A percentile compares a stretch with the other conserved stretches of the same genome.
These are phyloP conservation scores for Clarireedia monteithiana DNA, from an alignment of 2,329 filamentous ascomycete species.

Conservation along the genomic window DNA sequence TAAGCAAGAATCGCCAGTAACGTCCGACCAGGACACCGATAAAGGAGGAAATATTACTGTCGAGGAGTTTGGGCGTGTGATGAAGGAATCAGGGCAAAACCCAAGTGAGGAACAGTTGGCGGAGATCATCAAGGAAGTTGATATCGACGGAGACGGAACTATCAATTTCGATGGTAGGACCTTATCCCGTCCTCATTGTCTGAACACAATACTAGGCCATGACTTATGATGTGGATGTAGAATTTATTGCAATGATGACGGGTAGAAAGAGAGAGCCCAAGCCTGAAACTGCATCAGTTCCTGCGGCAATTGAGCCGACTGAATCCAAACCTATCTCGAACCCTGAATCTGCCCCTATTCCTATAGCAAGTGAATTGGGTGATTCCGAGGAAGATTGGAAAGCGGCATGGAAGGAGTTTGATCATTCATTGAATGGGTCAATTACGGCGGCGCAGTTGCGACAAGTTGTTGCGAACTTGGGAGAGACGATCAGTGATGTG, in stretches of 20 bases:
- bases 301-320: too few relatives aligned
- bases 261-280: conserved; percentile 26
- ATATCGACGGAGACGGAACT: conserved; percentile 56
- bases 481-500: conserved; percentile 29
- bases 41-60: conserved; percentile 11
- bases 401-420: conserved; percentile 31
- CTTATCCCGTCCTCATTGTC: not conserved
- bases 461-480: conserved; percentile 29
- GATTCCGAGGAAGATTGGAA: conserved; percentile 26
- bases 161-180: conserved; percentile 53
- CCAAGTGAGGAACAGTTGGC: conserved; percentile 39
- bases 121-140: conserved; percentile 61
- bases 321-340: not conserved
- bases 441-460: conserved; percentile 31
- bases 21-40: conserved; percentile 4
- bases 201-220: not conserved
- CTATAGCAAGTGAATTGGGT: not conserved
- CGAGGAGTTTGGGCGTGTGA: conserved; percentile 10
- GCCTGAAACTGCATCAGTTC: not conserved
- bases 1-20: not conserved
- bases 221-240: conserved; percentile 17
- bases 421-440: conserved; percentile 29
- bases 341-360: not conserved
- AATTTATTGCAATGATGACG: conserved; percentile 38
- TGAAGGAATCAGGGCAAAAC: conserved; percentile 7